Evolutionary conservation across 495 filamentous ascomycete species (phyloP), one percentile per base, ranked within the genome.

Genomic region (Acidiella bohemica): DNA sequence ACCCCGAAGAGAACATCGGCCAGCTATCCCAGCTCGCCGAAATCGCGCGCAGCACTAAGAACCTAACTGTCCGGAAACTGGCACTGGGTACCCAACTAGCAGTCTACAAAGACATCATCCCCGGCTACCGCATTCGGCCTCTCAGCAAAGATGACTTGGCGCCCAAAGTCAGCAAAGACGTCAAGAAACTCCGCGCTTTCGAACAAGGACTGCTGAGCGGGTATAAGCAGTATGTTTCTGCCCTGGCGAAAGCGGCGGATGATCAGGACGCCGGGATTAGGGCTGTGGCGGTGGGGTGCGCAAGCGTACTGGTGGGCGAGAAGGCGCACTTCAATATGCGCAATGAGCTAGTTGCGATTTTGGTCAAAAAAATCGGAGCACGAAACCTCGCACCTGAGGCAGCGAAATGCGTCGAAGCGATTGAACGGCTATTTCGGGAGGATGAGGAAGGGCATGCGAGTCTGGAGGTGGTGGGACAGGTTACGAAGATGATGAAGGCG

Each of bases 281-380:
- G 5, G 57, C 51, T 38, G 66, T 93, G 11, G 90, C 90, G 2
- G 80, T 94, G 36, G 76, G 72, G 13, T 96, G 92, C 57, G 81
- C 80, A 6, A 88, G 83, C 54, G 76, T 65, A 21, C 68, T 96
- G 13, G 63, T 97, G 23, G 64, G 72, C 10, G 64, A 75, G 1
- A 84, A 93, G 4, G 83, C 90, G 9, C 92, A 97, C 63, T 97
- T 97, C 72, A 97, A 97, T 62, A 94, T 90, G 60, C 72, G 92
- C 6, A 67, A 66, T 21, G 92, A 96, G 22, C 64, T 97, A 20
- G 59, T 96, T 26, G 81, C 81, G 62, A 84, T 96, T 28, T 53
- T 97, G 23, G 74, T 93, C 24, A 76, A 78, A 47, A 87, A 86
- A 38, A 67, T 96, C 7, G 82, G 83, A 50, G 65, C 60, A 21